Evolutionary conservation across 2,329 filamentous ascomycete species (phyloP).

Genomic region (Paecilomyces variotii): DNA sequence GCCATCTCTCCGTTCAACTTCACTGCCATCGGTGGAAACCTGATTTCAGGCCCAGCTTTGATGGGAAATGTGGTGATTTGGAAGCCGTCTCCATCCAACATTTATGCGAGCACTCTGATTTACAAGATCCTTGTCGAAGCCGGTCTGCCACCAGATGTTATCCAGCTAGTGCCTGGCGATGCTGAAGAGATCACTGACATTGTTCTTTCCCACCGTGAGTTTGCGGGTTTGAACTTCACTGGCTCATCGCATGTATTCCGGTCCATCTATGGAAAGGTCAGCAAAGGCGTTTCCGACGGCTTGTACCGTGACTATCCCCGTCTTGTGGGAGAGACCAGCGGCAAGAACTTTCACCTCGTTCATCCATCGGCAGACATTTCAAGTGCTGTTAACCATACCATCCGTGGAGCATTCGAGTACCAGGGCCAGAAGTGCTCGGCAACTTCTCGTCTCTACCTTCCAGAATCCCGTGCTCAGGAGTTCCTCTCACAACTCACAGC

Average conservation of each 20-base stretch:
- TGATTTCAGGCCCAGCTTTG: conserved; percentile 71
- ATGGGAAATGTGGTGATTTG: conserved; percentile 93
- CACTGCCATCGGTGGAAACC: conserved; percentile 83
- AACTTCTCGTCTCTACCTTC: conserved; percentile 70
- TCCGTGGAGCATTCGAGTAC: conserved; percentile 83
- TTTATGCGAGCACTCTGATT: conserved; percentile 78
- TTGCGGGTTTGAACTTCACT: conserved; percentile 90
- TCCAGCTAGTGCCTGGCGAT: conserved; percentile 88
- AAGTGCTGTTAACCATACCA: conserved; percentile 72
- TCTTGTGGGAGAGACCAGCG: conserved; percentile 83
- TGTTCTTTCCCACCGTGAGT: conserved; percentile 67
- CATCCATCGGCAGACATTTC: conserved; percentile 68
- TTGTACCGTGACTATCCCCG: conserved; percentile 79
- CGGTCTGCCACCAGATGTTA: conserved; percentile 76
- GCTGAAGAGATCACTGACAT: conserved; percentile 71
- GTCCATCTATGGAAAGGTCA: conserved; percentile 78
- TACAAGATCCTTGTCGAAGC: conserved; percentile 90
- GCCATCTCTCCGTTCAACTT: conserved; percentile 94
- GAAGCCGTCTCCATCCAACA: conserved; percentile 84
- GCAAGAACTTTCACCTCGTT: conserved; percentile 87
- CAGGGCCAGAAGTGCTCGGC: conserved; percentile 90
- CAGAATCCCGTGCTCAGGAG: conserved; percentile 63
- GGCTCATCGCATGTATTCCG: conserved; percentile 90
- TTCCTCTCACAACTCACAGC: conserved; percentile 59
- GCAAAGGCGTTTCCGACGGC: conserved; percentile 68